Evolutionary conservation across 345 rosid genomes (phyloP).

Genomic region (Excoecaria cochinchinensis): DNA sequence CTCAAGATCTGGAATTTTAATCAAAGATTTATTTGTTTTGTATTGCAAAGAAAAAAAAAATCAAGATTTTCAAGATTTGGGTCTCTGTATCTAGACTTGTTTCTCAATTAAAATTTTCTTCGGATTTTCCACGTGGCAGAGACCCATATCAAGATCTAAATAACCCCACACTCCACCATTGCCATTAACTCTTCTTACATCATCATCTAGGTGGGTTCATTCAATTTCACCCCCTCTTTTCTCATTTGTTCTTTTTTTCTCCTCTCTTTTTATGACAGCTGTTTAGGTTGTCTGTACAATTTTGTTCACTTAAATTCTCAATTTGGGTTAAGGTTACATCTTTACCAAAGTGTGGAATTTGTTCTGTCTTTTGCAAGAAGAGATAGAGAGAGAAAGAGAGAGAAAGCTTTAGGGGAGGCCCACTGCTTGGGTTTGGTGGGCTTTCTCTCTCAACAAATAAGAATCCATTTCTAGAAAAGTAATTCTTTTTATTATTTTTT

Average conservation of each 20-base stretch:
- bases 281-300: conserved; percentile 21
- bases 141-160: conserved; percentile 37
- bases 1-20: conserved; percentile 36
- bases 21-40: conserved; percentile 1
- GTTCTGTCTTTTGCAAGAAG: background rate
- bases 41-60: background rate
- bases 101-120: background rate
- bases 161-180: conserved; percentile 19
- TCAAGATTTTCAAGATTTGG: conserved; percentile 39
- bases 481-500: background rate
- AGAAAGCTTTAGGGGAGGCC: conserved; percentile 30
- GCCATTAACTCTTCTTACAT: background rate
- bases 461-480: conserved; percentile 20
- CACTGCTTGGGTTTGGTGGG: conserved; percentile 55
- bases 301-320: background rate
- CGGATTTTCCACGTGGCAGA: conserved; percentile 39
- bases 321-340: conserved; percentile 9
- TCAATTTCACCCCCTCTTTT: background rate
- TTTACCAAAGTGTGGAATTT: conserved; percentile 1
- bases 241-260: background rate
- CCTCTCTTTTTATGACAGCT: conserved; percentile 22
- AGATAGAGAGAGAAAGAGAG: background rate
- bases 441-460: conserved; percentile 33
- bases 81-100: conserved; percentile 46
- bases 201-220: conserved; percentile 19